These are phyloP conservation scores for Ogataea wickerhamii DNA, from an alignment of 805 yeast genomes.

Conservation along the genomic window DNA sequence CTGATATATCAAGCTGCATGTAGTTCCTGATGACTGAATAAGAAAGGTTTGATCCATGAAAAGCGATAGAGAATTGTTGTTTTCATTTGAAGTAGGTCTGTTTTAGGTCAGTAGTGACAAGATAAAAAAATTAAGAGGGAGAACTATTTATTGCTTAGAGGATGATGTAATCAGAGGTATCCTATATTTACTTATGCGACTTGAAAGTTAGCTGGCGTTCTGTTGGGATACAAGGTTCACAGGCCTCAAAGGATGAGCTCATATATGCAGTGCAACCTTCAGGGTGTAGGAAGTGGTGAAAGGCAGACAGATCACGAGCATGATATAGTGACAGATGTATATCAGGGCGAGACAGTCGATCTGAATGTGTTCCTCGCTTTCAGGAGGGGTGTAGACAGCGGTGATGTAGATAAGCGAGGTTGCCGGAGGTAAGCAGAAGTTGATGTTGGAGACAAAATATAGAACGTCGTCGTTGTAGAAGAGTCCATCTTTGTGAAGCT, in stretches of 20 bases:
- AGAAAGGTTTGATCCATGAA: no score
- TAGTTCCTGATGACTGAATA: no score
- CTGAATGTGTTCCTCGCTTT: conserved; percentile 49
- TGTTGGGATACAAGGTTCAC: no score
- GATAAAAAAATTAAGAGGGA: no score
- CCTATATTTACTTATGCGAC: no score
- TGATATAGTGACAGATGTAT: conserved; percentile 68
- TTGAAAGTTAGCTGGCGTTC: no score
- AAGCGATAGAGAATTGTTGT: no score
- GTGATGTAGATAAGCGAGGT: conserved; percentile 87
- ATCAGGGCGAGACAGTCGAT: conserved; percentile 83
- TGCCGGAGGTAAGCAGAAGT: conserved; percentile 82
- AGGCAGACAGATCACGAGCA: conserved; percentile 68
- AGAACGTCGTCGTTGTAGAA: conserved; percentile 56
- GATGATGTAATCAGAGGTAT: no score
- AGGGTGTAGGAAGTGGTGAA: conserved; percentile 67
- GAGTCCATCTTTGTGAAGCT: conserved; percentile 60
- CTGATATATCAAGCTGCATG: conserved; percentile 22
- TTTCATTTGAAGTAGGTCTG: no score
- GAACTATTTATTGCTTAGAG: no score
- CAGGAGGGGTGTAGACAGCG: conserved; percentile 76
- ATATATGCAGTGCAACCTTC: conserved; percentile 39
- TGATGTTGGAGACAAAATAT: conserved; percentile 68
- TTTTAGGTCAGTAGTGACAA: no score
- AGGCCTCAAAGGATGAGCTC: no score